Conservation (phyloP, 495 filamentous ascomycete genomes). For the Achaetomiella virescens region DNA sequence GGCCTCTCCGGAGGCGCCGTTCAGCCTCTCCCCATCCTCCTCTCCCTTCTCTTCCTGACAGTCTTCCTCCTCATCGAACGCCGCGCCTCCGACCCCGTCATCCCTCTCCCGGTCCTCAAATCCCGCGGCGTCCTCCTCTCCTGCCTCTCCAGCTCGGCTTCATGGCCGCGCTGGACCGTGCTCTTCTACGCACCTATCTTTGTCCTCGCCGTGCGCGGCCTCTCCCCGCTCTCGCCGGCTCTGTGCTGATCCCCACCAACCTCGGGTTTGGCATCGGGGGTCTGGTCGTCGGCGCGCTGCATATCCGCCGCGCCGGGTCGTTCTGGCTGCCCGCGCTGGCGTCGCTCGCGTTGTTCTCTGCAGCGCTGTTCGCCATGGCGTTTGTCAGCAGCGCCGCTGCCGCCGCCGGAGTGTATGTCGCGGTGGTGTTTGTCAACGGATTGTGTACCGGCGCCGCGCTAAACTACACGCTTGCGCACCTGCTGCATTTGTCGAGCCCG, state of each 20-base stretch:
- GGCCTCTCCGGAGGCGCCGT: constrained; percentile 54
- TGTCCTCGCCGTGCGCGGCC: constrained; percentile 61
- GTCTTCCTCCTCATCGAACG: constrained; percentile 58
- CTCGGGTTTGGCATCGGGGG: constrained; percentile 66
- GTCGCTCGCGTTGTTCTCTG: constrained; percentile 48
- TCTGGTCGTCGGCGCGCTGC: constrained; percentile 59
- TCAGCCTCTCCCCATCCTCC: constrained; percentile 48
- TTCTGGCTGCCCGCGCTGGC: constrained; percentile 57
- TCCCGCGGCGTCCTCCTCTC: constrained; percentile 60
- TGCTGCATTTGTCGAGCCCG: constrained; percentile 59
- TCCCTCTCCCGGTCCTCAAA: constrained; percentile 58
- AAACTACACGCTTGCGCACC: constrained; percentile 72
- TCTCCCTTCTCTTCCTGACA: constrained; percentile 47
- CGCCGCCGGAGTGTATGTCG: constrained; percentile 42
- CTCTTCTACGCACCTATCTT: constrained; percentile 73
- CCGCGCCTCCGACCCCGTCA: constrained; percentile 56
- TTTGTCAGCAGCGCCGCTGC: constrained; percentile 45
- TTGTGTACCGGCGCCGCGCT: constrained; percentile 61
- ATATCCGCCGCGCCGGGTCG: constrained; percentile 59
- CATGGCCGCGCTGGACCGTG: constrained; percentile 73
- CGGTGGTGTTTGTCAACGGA: constrained; percentile 57
- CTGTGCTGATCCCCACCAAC: constrained; percentile 71
- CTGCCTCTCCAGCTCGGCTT: constrained; percentile 62
- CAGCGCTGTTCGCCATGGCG: constrained; percentile 45
- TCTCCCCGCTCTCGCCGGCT: constrained; percentile 60